These are phyloP conservation scores for Acrasis kona DNA, from an alignment of 78 protist species.

Conservation along the genomic window DNA sequence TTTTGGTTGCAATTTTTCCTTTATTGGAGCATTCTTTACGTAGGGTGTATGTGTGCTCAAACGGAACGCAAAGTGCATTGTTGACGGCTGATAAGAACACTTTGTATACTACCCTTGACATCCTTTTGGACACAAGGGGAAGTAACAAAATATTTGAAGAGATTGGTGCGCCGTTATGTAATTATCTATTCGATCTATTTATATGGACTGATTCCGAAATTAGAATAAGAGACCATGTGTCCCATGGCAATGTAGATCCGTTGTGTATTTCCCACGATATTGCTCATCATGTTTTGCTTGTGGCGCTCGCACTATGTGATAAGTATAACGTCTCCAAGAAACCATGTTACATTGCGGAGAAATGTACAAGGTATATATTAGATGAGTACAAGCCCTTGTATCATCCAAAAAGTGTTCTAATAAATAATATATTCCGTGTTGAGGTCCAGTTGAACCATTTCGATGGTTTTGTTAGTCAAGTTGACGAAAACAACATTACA, in stretches of 20 bases:
- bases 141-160: neutral
- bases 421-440: neutral
- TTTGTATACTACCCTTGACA: neutral
- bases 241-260: neutral
- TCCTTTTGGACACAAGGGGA: neutral
- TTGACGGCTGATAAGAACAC: neutral
- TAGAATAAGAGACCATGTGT: neutral
- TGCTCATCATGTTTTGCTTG: neutral
- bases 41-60: neutral
- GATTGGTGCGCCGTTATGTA: neutral
- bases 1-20: neutral
- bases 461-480: neutral
- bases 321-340: neutral
- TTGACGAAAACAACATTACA: no score
- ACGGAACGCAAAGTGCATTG: neutral
- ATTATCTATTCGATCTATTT: neutral
- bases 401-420: neutral
- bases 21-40: neutral
- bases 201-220: neutral
- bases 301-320: neutral
- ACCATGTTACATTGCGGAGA: neutral
- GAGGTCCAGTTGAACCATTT: neutral
- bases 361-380: neutral
- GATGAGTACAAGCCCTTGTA: neutral
- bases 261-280: neutral